Conservation (phyloP, 2,329 filamentous ascomycete species). For the Fusarium pseudograminearum region DNA sequence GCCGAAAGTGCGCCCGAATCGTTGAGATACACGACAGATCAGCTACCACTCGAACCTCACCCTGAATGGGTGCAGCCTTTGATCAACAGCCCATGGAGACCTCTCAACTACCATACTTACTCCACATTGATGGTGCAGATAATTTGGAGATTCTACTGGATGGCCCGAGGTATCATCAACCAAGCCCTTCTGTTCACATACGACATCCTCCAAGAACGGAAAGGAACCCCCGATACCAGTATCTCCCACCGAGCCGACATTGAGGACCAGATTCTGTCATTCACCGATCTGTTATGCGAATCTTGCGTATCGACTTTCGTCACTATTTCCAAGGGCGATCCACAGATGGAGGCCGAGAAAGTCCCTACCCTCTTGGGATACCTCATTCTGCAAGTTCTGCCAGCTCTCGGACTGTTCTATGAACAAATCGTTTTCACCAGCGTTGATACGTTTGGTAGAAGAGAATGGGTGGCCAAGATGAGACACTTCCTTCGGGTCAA, state of each 20-base stretch:
- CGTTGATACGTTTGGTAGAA: not conserved
- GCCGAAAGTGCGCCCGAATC: not conserved
- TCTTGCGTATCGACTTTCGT: not conserved
- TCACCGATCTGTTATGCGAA: not conserved
- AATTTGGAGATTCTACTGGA: not conserved
- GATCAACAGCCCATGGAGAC: not conserved
- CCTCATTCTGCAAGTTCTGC: not conserved
- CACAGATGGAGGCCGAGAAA: not conserved
- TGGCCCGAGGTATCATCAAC: not conserved
- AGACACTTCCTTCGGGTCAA: not conserved
- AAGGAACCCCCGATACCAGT: not conserved
- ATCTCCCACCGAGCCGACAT: not conserved
- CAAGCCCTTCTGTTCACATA: not conserved
- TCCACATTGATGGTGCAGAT: not conserved
- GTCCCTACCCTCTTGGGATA: not conserved
- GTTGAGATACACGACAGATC: not conserved
- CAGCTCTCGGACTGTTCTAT: not conserved
- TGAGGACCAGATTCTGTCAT: not conserved
- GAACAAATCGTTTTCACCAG: not conserved
- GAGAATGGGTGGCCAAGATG: not conserved
- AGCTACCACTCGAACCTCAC: not conserved
- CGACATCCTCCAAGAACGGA: not conserved
- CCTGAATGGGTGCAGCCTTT: not conserved
- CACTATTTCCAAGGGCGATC: not conserved
- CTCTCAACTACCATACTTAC: not conserved